These are phyloP conservation scores for Aureobasidium subglaciale DNA, from an alignment of 2,329 filamentous ascomycete species.

Conservation along the genomic window DNA sequence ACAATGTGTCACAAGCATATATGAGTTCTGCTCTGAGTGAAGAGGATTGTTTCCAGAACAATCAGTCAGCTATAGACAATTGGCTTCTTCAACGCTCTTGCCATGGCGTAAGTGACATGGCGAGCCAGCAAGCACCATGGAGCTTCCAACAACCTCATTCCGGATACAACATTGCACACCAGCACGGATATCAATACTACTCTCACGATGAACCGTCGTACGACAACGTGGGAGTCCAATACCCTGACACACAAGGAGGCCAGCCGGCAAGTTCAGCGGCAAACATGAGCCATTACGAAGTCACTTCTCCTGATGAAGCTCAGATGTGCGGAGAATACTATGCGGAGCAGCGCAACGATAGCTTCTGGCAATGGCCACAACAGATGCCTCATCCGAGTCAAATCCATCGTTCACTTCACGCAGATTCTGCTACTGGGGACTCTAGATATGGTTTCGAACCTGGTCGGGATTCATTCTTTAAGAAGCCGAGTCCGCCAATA, in stretches of 20 bases:
- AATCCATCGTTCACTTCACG: neutral
- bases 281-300: neutral
- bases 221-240: neutral
- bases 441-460: neutral
- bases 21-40: neutral
- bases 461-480: neutral
- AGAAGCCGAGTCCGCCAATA: neutral
- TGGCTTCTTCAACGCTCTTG: slow-evolving; percentile 9
- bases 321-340: neutral
- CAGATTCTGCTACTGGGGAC: neutral
- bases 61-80: neutral
- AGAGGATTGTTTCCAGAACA: neutral
- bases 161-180: neutral
- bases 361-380: neutral
- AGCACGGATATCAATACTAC: neutral
- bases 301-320: neutral
- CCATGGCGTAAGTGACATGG: neutral
- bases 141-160: neutral
- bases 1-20: neutral
- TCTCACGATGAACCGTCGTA: neutral
- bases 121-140: neutral
- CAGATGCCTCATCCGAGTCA: neutral
- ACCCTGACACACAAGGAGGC: neutral
- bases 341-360: neutral
- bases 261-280: neutral